A percentile compares a stretch with the other conserved stretches of the same genome.
These are phyloP conservation scores for Fusarium longipes DNA, from an alignment of 2,329 filamentous ascomycete species.

Conservation along the genomic window DNA sequence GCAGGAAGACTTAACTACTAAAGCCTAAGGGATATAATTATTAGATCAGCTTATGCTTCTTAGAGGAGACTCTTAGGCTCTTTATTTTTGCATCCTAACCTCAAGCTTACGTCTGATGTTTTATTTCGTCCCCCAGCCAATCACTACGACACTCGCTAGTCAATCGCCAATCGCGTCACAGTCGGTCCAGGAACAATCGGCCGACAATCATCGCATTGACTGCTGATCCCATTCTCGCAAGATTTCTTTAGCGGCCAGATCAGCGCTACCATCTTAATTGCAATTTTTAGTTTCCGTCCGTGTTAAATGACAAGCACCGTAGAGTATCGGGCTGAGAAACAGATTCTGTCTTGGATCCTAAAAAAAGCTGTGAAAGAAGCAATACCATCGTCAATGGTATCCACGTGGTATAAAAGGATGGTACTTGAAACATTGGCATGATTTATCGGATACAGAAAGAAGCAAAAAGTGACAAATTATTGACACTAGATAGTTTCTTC, in stretches of 20 bases:
- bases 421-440: neutral
- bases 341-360: neutral
- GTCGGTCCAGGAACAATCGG: neutral
- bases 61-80: no score
- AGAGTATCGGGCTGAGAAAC: neutral
- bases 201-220: neutral
- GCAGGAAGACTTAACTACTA: no score
- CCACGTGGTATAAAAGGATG: neutral
- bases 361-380: neutral
- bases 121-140: no score
- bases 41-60: no score
- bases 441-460: neutral
- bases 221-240: constrained; percentile 4
- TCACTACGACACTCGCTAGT: neutral
- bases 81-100: no score
- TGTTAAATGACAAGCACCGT: neutral
- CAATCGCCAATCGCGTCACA: constrained; percentile 18
- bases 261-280: constrained; percentile 20
- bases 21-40: no score
- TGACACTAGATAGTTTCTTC: no score
- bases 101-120: no score
- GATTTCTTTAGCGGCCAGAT: constrained; percentile 22
- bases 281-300: constrained; percentile 1
- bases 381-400: neutral
- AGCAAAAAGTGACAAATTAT: neutral